Evolutionary conservation across 768 basidiomycete species (phyloP), one percentile per base, ranked within the genome.

Genomic region (Rubroboletus satanas): DNA sequence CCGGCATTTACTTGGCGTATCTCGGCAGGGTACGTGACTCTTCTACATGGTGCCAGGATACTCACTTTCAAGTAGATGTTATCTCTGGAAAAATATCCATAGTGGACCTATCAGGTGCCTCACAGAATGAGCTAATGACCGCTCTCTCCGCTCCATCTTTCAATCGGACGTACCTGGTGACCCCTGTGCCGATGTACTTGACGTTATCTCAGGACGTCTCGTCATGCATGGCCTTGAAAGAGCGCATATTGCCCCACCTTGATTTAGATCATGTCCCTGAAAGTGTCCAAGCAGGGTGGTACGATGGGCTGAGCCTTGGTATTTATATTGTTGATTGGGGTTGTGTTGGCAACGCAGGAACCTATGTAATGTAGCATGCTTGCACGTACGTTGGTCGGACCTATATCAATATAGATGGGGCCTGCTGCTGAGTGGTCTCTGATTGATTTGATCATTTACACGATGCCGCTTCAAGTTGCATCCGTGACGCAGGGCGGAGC

Each of bases 181-280:
- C 71, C 1, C 72, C 75, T 1, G 42, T 68, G 18, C 56, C 71
- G 31, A 62, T 73, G 50, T 58, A 60, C 43, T 42, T 49, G 37
- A 56, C 32, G 17, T 50, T 75, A 7, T 60, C 63, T 8, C 21
- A 18, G 4, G 33, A 44, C 8, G 31, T 66, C 7, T 54, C 52
- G n/a, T 50, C 47, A 32, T 75, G 71, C 58, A 56, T 70, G n/a
- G 14, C 45, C 17, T 46, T 64, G 6, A 31, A 68, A 31, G 39
- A 51, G 49, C 58, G 60, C 43, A 62, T 75, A 39, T 74, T 66
- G 45, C 70, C 73, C 3, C 75, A 76, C 49, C 73, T 76, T 10
- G 73, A 73, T 55, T 44, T 76, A 29, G 74, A 76, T 55, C 73
- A 74, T 49, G 47, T 76, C 26, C 46, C 62, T 11, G 73, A 74